Evolutionary conservation across 306 rosid genomes (phyloP).

Genomic region (Quercus glauca): DNA sequence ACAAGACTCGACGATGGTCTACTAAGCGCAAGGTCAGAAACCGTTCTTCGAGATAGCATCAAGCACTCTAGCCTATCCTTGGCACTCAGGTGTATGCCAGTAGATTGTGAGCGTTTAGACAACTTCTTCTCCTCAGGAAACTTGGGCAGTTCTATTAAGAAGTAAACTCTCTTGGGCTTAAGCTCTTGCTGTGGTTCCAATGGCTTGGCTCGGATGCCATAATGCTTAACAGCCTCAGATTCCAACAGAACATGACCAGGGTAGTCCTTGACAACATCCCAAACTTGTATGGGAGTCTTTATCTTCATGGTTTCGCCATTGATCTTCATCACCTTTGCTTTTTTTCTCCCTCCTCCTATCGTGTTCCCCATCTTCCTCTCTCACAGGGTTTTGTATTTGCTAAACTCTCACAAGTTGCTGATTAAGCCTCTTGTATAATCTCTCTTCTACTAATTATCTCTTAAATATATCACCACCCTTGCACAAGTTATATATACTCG

Average conservation of each 20-base stretch:
- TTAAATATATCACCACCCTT: neutral
- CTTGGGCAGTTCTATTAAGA: constrained; percentile 56
- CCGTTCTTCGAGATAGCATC: constrained; percentile 64
- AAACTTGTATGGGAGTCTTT: constrained; percentile 50
- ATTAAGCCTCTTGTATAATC: neutral
- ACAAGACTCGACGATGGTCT: constrained; percentile 6
- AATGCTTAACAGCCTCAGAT: constrained; percentile 52
- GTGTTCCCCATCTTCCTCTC: constrained; percentile 61
- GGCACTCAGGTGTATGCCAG: constrained; percentile 55
- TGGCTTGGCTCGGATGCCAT: constrained; percentile 70
- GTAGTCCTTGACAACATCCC: constrained; percentile 56
- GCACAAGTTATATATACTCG: neutral
- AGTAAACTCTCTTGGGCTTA: constrained; percentile 56
- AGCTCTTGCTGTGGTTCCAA: constrained; percentile 55
- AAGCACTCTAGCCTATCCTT: constrained; percentile 74
- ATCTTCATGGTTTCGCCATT: constrained; percentile 70
- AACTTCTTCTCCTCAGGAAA: constrained; percentile 9
- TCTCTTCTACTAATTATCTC: neutral
- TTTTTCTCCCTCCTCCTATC: constrained; percentile 52
- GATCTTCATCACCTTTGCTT: constrained; percentile 74
- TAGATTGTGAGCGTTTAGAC: constrained; percentile 27
- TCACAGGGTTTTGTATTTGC: neutral
- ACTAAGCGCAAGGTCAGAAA: constrained; percentile 48
- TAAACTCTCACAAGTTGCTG: neutral
- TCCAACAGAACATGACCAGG: constrained; percentile 62